Conservation (phyloP, 352 stramenopile species). For the Phytophthora pseudosyringae region DNA sequence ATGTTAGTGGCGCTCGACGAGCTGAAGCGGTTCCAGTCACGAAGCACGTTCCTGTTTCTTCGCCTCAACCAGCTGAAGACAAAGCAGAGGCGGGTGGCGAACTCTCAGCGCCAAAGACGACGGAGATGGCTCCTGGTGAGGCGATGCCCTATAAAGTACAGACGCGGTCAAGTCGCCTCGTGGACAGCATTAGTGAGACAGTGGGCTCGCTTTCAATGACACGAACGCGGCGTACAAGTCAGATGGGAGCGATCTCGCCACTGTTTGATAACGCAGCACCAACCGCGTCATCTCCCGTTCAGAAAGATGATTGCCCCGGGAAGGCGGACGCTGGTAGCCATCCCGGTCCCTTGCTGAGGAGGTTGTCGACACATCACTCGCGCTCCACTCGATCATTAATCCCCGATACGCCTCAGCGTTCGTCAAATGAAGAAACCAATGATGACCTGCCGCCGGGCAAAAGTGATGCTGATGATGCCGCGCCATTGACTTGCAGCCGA, state of each 20-base stretch:
- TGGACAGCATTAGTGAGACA: constrained; percentile 19
- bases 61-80: constrained; percentile 4
- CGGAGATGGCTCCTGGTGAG: constrained; percentile 30
- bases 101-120: not conserved
- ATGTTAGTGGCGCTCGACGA: not conserved
- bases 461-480: not conserved
- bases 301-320: not conserved
- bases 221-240: constrained; percentile 24
- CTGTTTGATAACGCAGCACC: constrained; percentile 2
- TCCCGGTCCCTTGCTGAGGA: not conserved
- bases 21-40: constrained; percentile 19
- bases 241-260: constrained; percentile 7
- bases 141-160: constrained; percentile 12
- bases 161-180: constrained; percentile 18
- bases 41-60: constrained; percentile 6
- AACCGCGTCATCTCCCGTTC: not conserved
- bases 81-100: not conserved
- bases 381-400: constrained; percentile 7
- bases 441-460: not conserved
- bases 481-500: not conserved
- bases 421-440: constrained; percentile 8
- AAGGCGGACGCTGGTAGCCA: constrained; percentile 1
- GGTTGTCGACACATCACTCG: constrained; percentile 13
- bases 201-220: constrained; percentile 21
- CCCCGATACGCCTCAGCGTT: too few species aligned